Percentiles rank a stretch among this genome's conserved stretches.
These are phyloP conservation scores for Coemansia sp. DNA, from an alignment of 192 early-diverging fungal genomes.

Conservation along the genomic window DNA sequence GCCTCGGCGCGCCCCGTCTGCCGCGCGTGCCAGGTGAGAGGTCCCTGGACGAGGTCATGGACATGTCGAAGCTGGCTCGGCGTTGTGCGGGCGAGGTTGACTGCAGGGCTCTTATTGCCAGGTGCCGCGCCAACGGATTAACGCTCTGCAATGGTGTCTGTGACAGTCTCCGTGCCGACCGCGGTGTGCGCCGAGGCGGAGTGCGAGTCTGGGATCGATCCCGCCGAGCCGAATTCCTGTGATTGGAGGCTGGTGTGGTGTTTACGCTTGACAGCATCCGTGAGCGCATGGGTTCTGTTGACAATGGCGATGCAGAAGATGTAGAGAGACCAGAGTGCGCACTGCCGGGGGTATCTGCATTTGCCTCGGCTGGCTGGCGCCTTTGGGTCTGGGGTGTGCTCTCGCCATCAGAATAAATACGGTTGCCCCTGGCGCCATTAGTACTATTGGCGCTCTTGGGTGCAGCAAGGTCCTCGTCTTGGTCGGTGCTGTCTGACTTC, in stretches of 20 bases:
- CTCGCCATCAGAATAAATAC: neutral
- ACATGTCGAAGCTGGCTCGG: neutral
- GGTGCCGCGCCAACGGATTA: constrained; percentile 41
- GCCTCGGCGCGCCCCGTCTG: neutral
- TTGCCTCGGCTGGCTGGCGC: too few species aligned
- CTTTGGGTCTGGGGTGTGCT: too few species aligned
- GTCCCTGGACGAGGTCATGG: neutral
- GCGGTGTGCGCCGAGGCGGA: constrained; percentile 17
- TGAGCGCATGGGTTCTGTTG: constrained; percentile 44
- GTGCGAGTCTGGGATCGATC: neutral
- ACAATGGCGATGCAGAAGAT: constrained; percentile 31
- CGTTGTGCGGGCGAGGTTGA: constrained; percentile 15
- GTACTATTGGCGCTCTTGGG: neutral
- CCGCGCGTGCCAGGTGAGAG: constrained; percentile 6
- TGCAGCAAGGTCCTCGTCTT: constrained; percentile 1
- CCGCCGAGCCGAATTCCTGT: neutral
- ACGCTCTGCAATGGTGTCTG: constrained; percentile 36
- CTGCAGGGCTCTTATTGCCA: constrained; percentile 35
- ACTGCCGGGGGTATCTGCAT: too few species aligned
- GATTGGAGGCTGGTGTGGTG: constrained; percentile 15
- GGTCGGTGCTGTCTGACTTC: neutral
- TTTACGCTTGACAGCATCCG: constrained; percentile 19
- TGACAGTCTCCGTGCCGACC: constrained; percentile 11
- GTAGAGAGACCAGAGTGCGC: constrained; percentile 22
- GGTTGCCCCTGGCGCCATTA: neutral